Percentiles rank a stretch among this genome's conserved stretches.
Conservation (phyloP, 1,284 basidiomycete species). For the Apiotrichum sp. region DNA sequence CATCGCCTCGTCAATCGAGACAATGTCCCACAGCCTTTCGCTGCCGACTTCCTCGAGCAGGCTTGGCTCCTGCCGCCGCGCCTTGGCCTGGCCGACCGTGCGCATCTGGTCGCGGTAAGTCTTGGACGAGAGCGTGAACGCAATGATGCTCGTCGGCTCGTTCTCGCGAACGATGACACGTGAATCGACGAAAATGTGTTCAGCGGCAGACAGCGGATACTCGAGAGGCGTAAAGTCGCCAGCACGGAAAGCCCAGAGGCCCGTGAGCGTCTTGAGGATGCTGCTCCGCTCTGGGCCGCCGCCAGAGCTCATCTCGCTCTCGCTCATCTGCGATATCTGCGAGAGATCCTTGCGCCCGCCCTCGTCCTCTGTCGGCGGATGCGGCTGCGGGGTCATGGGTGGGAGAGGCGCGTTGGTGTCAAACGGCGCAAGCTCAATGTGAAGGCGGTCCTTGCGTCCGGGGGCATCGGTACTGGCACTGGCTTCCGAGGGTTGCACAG, state of each 20-base stretch:
- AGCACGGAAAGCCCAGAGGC: constrained; percentile 63
- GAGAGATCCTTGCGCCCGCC: constrained; percentile 17
- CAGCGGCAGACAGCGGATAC: constrained; percentile 54
- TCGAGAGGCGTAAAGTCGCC: constrained; percentile 54
- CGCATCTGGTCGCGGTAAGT: constrained; percentile 78
- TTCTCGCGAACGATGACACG: constrained; percentile 93
- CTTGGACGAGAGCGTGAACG: constrained; percentile 85
- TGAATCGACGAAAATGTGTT: constrained; percentile 92
- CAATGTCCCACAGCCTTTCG: constrained; percentile 62
- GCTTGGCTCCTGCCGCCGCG: constrained; percentile 12
- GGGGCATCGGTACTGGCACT: background rate
- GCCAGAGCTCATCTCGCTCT: constrained; percentile 47
- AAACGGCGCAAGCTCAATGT: constrained; percentile 46
- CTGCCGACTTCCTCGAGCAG: constrained; percentile 10
- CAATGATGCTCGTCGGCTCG: constrained; percentile 97
- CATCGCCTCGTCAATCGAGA: constrained; percentile 53
- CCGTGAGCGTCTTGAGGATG: constrained; percentile 78
- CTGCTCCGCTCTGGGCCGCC: constrained; percentile 62
- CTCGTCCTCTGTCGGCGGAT: constrained; percentile 25
- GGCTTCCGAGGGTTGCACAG: background rate
- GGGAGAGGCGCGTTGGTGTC: constrained; percentile 46
- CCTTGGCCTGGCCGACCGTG: constrained; percentile 52
- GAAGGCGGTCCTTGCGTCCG: constrained; percentile 33
- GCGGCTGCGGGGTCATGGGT: constrained; percentile 36
- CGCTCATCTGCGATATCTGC: constrained; percentile 43